These are phyloP conservation scores for Cubamyces lactineus DNA, from an alignment of 768 basidiomycete genomes.

Conservation along the genomic window DNA sequence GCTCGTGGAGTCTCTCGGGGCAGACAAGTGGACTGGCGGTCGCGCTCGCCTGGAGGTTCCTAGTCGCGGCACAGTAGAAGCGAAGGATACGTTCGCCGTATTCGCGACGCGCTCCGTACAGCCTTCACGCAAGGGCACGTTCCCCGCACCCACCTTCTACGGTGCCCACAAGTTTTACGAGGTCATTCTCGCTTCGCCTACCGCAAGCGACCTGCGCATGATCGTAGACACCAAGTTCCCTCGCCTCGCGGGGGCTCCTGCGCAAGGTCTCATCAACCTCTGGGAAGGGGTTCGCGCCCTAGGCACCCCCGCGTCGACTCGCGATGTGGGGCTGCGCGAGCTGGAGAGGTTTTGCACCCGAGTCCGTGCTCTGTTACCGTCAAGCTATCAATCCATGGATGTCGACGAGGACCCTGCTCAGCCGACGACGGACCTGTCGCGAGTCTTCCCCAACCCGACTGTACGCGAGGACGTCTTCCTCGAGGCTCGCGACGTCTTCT, in stretches of 20 bases:
- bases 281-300: conserved; percentile 67
- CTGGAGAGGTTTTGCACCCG: conserved; percentile 83
- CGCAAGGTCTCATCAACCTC: conserved; percentile 58
- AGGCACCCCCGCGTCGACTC: conserved; percentile 53
- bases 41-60: conserved; percentile 73
- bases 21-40: conserved; percentile 76
- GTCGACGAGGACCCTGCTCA: conserved; percentile 36
- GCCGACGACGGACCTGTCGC: conserved; percentile 38
- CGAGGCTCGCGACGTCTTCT: conserved; percentile 91
- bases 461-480: conserved; percentile 88
- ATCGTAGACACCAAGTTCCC: conserved; percentile 75
- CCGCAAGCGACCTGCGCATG: conserved; percentile 62
- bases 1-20: conserved; percentile 71
- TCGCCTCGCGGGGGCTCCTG: conserved; percentile 52
- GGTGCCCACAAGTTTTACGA: conserved; percentile 86
- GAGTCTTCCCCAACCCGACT: conserved; percentile 67
- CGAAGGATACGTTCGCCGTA: conserved; percentile 78
- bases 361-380: conserved; percentile 62
- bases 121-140: conserved; percentile 49
- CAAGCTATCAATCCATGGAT: conserved; percentile 48
- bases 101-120: conserved; percentile 84
- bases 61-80: conserved; percentile 71
- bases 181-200: conserved; percentile 63
- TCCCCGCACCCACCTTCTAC: conserved; percentile 71
- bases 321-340: conserved; percentile 76